Conservation (phyloP, 805 yeast species). For the Candida ulmi region DNA sequence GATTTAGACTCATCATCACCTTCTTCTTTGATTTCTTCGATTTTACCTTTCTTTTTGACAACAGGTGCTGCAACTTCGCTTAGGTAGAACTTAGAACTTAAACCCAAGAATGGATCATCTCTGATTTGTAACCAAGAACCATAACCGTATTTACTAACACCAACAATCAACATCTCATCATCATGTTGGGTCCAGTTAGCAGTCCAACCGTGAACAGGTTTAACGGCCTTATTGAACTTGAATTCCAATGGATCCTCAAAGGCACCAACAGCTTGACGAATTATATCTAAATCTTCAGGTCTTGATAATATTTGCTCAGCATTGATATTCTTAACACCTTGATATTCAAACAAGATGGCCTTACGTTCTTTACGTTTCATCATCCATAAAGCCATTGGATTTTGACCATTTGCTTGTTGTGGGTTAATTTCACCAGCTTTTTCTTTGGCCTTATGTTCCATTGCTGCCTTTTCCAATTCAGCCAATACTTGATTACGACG, state of each 20-base stretch:
- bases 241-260: conserved; percentile 59
- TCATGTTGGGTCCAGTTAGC: conserved; percentile 81
- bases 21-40: conserved; percentile 26
- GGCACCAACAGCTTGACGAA: conserved; percentile 48
- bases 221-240: conserved; percentile 56
- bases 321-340: conserved; percentile 81
- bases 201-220: conserved; percentile 86
- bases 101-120: conserved; percentile 88
- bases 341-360: conserved; percentile 84
- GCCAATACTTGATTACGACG: conserved; percentile 51
- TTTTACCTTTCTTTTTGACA: conserved; percentile 25
- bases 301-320: conserved; percentile 83
- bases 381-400: conserved; percentile 47
- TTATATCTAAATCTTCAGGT: conserved; percentile 74
- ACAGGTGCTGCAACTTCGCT: conserved; percentile 37
- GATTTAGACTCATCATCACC: conserved; percentile 10
- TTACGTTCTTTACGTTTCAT: conserved; percentile 78
- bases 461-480: conserved; percentile 55
- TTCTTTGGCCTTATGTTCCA: conserved; percentile 44
- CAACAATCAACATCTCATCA: conserved; percentile 82
- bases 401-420: conserved; percentile 25
- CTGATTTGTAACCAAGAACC: conserved; percentile 93
- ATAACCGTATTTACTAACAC: conserved; percentile 88
- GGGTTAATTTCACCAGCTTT: conserved; percentile 28
- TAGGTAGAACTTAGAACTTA: conserved; percentile 79